Evolutionary conservation across 805 yeast species (phyloP), one percentile per base, ranked within the genome.

Genomic region (Candida railenensis): DNA sequence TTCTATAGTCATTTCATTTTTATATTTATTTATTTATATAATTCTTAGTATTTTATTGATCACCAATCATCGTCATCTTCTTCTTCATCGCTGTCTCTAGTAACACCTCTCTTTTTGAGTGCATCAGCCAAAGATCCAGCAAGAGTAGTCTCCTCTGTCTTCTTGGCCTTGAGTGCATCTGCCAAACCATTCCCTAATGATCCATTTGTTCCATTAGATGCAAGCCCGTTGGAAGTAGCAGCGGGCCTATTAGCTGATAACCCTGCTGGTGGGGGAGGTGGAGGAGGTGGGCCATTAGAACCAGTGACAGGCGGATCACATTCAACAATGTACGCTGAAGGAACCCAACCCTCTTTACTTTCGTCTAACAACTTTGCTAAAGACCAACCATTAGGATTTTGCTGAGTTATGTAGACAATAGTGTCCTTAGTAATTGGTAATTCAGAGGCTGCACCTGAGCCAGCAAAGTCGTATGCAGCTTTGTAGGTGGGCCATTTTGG

Each of bases 101-200:
- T 80, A 2, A 89, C 89, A 9, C 68, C 76, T 61, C 94, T 79
- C 44, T 83, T 87, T 61, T 85, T 87, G 55, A 90, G 77, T 1
- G 96, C 96, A 49, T 87, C 89, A 0, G 96, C 96, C 48, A 90
- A 71, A 4, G 92, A 90, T n/a, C 89, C 91, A 11, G 92, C 94
- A 55, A 88, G 71, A 1, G 73, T 66, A 14, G 69, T 68, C 49
- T 83, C 88, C 46, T 79, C 85, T 47, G 76, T 77, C 53, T 82
- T 76, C 66, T 82, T 82, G 16, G 83, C 81, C 64, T 71, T 73
- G 53, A 86, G 62, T 0, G 91, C 91, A 44, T 81, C 83, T 1
- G 91, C 91, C 22, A 85, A 65, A 0, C 89, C 87, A 46, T 76
- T 73, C 3, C 77, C 77, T 12, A 78, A 54, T 30, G 57, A 54